phyloP scores from a whole-genome alignment of 306 rosid genomes.

The Prunus armeniaca region DNA sequence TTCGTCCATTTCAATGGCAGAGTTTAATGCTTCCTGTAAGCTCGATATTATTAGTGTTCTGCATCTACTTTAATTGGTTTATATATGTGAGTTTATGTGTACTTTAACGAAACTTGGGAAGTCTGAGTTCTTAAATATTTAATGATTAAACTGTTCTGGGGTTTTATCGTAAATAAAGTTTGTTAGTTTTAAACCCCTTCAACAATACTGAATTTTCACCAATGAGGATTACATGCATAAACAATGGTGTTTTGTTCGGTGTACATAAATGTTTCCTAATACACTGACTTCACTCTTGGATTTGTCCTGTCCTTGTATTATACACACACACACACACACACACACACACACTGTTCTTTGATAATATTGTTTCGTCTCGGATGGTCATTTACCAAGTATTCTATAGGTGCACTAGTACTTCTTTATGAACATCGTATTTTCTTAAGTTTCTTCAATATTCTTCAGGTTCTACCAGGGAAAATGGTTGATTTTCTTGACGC shows the following conservation, averaged over 20 bases:
- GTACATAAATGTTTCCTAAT: not conserved
- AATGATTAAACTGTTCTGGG: not conserved
- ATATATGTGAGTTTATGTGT: not conserved
- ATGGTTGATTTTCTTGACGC: conserved; percentile 96
- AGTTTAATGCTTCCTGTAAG: conserved; percentile 94
- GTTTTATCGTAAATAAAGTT: no score
- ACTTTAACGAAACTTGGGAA: not conserved
- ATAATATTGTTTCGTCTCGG: not conserved
- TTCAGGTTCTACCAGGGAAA: conserved; percentile 74
- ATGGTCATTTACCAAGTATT: not conserved
- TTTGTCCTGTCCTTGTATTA: not conserved
- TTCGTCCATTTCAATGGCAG: conserved; percentile 98
- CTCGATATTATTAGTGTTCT: conserved; percentile 13
- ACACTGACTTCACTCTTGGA: not conserved
- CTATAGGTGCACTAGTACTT: not conserved
- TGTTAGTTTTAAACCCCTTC: no score
- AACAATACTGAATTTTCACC: no score
- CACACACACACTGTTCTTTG: not conserved
- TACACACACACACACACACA: not conserved
- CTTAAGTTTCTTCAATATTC: conserved; percentile 30
- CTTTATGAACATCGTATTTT: not conserved
- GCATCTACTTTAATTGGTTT: not conserved
- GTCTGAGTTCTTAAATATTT: not conserved
- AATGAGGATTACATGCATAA: not conserved
- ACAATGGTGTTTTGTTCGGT: not conserved